Base-by-base conservation (phyloP, 2,329 filamentous ascomycete species). In the Aureobasidium sp. region DNA sequence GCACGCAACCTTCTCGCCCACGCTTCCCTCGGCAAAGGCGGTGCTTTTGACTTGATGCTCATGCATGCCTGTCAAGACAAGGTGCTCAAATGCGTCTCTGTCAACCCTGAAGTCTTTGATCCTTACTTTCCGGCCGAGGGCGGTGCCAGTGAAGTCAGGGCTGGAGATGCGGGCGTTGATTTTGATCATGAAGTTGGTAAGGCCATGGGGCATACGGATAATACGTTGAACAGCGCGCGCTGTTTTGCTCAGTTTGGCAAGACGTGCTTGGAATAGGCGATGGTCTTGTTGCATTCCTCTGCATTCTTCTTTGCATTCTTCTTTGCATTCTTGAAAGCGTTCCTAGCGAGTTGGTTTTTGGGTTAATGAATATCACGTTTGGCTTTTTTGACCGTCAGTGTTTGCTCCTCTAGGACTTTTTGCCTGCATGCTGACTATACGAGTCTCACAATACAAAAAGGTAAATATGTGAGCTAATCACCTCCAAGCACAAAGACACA, bases 51-150 rank as follows among this genome's bases (percentile, higher is more conserved):
- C 48, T 68, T 76, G 22, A 66, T 67, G 12, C 63, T 76, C 41
- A 70, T 72, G 61, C 63, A 68, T 14, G 65, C 67, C 7, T 77
- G 75, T 63, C 65, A 68, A 15, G 63, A 67, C 15, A 66, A 68
- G 12, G 64, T 67, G 3, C 57, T 75, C 31, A 68, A 66, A n/a
- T 76, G 74, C 53, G 65, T 76, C n/a, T 69, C 71, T 3, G 71
- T 77, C 29, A 71, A 74, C 53, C 74, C 73, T 11, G 72, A 75
- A 52, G 57, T 75, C 27, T 72, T 75, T 62, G 69, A 73, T 64
- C 70, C 72, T 60, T 74, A 76, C 63, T 65, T 68, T 36, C 72
- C 74, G 8, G 69, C 70, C 8, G 64, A 62, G 17, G 71, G 67
- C 4, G 68, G 68, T 12, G 63, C 66, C 29, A 71, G 69, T 37